Evolutionary conservation across 1,284 basidiomycete genomes (phyloP).

Genomic region (Coniferiporia sulphurascens): DNA sequence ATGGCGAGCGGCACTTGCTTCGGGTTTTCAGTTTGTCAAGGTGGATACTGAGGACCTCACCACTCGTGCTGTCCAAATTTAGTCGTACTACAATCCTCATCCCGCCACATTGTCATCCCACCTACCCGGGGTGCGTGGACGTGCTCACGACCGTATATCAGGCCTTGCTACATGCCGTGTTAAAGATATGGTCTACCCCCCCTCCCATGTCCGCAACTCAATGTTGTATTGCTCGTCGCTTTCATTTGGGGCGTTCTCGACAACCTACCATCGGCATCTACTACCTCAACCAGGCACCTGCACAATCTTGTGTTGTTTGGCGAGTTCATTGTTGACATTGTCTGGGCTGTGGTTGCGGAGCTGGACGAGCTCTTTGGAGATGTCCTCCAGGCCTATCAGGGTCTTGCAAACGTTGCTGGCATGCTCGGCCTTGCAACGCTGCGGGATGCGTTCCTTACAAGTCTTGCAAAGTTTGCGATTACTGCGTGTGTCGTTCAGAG

Average conservation of each 20-base stretch:
- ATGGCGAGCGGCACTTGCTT: constrained; percentile 41
- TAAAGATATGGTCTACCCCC: constrained; percentile 49
- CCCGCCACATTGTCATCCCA: constrained; percentile 50
- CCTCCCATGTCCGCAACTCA: constrained; percentile 42
- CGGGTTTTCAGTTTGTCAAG: neutral
- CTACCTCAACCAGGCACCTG: constrained; percentile 34
- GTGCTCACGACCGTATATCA: constrained; percentile 61
- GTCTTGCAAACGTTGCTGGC: constrained; percentile 84
- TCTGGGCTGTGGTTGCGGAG: constrained; percentile 74
- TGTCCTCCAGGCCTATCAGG: constrained; percentile 75
- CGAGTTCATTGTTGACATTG: constrained; percentile 67
- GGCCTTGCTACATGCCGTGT: constrained; percentile 52
- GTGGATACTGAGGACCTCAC: neutral
- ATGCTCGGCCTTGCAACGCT: constrained; percentile 81
- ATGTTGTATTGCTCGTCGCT: constrained; percentile 44
- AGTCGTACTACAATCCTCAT: constrained; percentile 58
- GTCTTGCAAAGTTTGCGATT: constrained; percentile 83
- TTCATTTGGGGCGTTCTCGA: constrained; percentile 61
- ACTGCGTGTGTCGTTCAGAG: constrained; percentile 84
- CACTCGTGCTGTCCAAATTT: too few relatives aligned
- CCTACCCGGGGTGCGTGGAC: constrained; percentile 46
- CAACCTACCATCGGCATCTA: constrained; percentile 65
- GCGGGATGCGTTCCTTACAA: constrained; percentile 89
- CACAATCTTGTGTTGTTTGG: constrained; percentile 45
- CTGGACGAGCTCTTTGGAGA: constrained; percentile 81